Base-by-base conservation (phyloP, 331 rosid genomes). In the Stylosanthes scabra region DNA sequence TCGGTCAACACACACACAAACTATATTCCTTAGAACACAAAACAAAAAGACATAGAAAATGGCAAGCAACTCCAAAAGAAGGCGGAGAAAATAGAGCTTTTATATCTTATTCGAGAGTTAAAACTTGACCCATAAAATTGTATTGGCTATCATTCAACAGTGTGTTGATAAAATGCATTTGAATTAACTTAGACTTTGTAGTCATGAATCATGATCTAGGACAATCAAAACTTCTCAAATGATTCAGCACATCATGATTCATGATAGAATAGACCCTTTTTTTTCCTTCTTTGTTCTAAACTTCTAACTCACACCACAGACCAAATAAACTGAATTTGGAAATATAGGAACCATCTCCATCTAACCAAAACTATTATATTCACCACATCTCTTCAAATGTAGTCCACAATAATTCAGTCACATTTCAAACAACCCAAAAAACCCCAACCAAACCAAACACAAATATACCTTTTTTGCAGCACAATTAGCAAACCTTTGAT, bases 1-100 rank as follows among this genome's bases (percentile, higher is more conserved):
- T 81, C 83, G 86, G 92, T 70, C 76, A 69, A 67, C 76, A 69
- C 25, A 20, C 25, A 67, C 41, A 29, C 28, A 60, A 29, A 39
- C 47, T 56, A 49, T n/a, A 44, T 37, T 51, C 66, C 74, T 71
- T n/a, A 40, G 47, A 74, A 79, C 29, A 39, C 52, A 41, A 74
- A 77, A 59, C 0, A 12, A 20, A n/a, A 76, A 27, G 66, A 28
- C 39, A 46, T 13, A 13, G 16, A 59, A 55, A 72, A 39, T 5
- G 31, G 54, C 16, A 2, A 27, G 54, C 16, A 2, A 27, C 20
- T 10, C 25, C 25, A 20, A 20, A 20, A 20, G 25, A 20, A 20
- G 25, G 25, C 1, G 25, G 25, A 15, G 59, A 37, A 7, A 63
- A 63, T 1, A n/a, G 16, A 65, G 11, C 11, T 64, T 46, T 34